phyloP scores from a whole-genome alignment of 116 monocot species.

The Phalaenopsis hybrid region DNA sequence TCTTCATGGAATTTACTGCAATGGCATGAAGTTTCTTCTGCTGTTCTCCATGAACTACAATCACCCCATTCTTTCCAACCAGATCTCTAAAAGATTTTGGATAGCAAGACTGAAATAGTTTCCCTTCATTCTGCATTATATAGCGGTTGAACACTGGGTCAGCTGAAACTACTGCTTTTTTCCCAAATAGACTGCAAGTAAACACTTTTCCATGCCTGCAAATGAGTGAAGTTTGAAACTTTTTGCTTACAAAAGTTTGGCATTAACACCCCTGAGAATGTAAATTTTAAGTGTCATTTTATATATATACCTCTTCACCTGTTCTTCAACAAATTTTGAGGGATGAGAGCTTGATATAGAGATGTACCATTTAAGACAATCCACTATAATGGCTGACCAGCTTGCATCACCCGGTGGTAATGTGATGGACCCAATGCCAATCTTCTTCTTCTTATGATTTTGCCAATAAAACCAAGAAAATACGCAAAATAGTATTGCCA shows the following conservation, averaged over 20 bases:
- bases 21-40: slow-evolving; percentile 38
- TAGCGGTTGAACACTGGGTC: slow-evolving; percentile 43
- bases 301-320: slow-evolving; percentile 22
- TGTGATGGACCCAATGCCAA: background rate
- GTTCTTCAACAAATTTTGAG: slow-evolving; percentile 32
- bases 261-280: too few relatives aligned
- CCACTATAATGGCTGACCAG: slow-evolving; percentile 20
- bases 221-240: background rate
- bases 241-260: background rate
- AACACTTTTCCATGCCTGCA: slow-evolving; percentile 48
- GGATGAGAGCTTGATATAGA: slow-evolving; percentile 37
- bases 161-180: slow-evolving; percentile 41
- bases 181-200: slow-evolving; percentile 31
- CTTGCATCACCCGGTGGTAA: slow-evolving; percentile 27
- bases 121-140: slow-evolving; percentile 46
- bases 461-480: background rate
- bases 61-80: slow-evolving; percentile 34
- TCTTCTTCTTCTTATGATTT: background rate
- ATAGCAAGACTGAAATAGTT: slow-evolving; percentile 41
- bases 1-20: slow-evolving; percentile 20
- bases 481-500: background rate
- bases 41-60: slow-evolving; percentile 36
- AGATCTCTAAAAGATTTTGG: slow-evolving; percentile 40
- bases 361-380: slow-evolving; percentile 28
- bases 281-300: background rate